Conservation (phyloP, 2,329 filamentous ascomycete genomes). For the Phyllachora maydis region DNA sequence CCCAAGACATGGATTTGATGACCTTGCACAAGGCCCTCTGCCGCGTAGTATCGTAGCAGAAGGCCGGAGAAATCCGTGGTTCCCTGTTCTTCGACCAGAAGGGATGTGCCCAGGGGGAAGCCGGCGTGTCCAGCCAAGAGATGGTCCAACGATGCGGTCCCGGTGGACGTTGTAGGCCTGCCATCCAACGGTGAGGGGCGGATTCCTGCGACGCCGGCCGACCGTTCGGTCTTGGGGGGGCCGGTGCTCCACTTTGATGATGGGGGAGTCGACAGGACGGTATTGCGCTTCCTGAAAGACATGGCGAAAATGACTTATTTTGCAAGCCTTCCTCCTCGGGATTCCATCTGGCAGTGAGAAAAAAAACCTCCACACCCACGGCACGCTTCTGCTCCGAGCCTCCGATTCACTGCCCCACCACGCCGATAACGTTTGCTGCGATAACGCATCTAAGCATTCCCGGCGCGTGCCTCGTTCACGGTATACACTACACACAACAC, state of each 20-base stretch:
- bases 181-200: constrained; percentile 81
- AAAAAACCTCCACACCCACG: no score
- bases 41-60: constrained; percentile 72
- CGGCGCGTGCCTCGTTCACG: no score
- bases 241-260: no score
- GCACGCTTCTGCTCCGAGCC: no score
- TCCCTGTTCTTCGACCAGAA: constrained; percentile 72
- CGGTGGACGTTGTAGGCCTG: constrained; percentile 75
- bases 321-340: no score
- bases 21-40: constrained; percentile 80
- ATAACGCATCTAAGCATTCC: no score
- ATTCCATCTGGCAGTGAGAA: no score
- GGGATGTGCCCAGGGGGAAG: constrained; percentile 56
- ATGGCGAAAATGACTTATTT: constrained; percentile 18
- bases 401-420: no score
- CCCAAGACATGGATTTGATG: constrained; percentile 78
- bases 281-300: constrained; percentile 37
- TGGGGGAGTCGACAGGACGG: constrained; percentile 21
- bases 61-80: constrained; percentile 87
- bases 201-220: constrained; percentile 29
- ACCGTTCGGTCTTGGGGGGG: constrained; percentile 13
- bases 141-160: constrained; percentile 66
- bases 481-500: no score
- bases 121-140: constrained; percentile 75
- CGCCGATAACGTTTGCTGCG: no score